phyloP scores from a whole-genome alignment of 352 stramenopile species.

The Hyphochytrium catenoides region DNA sequence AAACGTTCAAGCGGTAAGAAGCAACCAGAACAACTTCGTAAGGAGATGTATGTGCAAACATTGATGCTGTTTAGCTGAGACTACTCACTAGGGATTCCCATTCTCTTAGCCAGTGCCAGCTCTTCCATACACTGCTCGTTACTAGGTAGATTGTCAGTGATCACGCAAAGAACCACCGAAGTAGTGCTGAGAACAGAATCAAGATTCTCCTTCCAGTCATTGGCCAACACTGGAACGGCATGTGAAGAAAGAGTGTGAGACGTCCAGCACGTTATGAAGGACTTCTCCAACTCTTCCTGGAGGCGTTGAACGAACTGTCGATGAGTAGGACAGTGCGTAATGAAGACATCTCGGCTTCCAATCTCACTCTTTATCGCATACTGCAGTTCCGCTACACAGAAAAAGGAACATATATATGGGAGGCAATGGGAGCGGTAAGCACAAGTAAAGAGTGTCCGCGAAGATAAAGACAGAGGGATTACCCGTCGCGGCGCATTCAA shows the following conservation, averaged over 20 bases:
- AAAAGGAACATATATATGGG: too few relatives aligned
- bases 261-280: constrained; percentile 44
- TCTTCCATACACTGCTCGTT: constrained; percentile 56
- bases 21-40: too few relatives aligned
- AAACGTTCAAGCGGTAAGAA: too few relatives aligned
- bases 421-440: too few relatives aligned
- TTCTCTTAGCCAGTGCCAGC: constrained; percentile 37
- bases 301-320: constrained; percentile 2
- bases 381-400: constrained; percentile 41
- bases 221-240: constrained; percentile 1
- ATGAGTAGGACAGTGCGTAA: constrained; percentile 58
- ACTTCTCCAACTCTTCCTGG: constrained; percentile 33
- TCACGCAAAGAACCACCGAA: constrained; percentile 32
- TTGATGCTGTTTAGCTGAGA: too few relatives aligned
- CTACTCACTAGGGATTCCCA: too few relatives aligned
- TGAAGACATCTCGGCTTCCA: constrained; percentile 55
- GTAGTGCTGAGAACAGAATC: constrained; percentile 41
- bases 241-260: constrained; percentile 20
- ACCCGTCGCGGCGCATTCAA: constrained; percentile 54
- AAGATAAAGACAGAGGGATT: too few relatives aligned
- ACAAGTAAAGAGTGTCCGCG: too few relatives aligned
- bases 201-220: constrained; percentile 53
- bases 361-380: constrained; percentile 50
- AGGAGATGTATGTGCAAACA: too few relatives aligned
- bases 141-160: constrained; percentile 34